Percentiles rank a stretch among this genome's conserved stretches.
phyloP scores from a whole-genome alignment of 2,329 filamentous ascomycete species.

The Fusarium kyushuense region DNA sequence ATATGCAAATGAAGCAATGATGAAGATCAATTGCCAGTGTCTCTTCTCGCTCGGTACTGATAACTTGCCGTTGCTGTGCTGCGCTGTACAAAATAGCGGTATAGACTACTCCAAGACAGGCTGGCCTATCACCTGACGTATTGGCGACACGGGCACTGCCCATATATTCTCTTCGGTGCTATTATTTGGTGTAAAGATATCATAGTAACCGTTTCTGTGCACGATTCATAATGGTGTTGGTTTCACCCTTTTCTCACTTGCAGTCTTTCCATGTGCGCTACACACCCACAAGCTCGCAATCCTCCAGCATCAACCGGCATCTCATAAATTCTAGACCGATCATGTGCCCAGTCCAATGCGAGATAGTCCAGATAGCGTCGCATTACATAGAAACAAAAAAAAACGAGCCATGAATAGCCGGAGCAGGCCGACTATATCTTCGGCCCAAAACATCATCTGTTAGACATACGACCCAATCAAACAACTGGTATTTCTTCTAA shows the following conservation, averaged over 20 bases:
- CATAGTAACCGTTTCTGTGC: neutral
- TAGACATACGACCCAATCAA: conserved; percentile 21
- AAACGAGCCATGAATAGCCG: conserved; percentile 34
- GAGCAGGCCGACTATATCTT: conserved; percentile 31
- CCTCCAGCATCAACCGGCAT: conserved; percentile 13
- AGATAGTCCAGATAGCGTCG: conserved; percentile 23
- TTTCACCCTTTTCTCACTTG: neutral
- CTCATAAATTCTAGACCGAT: conserved; percentile 28
- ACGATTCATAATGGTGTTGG: neutral
- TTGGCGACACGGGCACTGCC: conserved; percentile 15
- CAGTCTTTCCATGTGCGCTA: neutral
- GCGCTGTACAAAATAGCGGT: conserved; percentile 20
- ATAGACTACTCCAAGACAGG: conserved; percentile 26
- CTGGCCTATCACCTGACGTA: conserved; percentile 26
- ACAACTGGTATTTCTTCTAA: neutral
- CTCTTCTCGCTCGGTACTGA: conserved; percentile 6
- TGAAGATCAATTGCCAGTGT: conserved; percentile 21
- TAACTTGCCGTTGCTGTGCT: conserved; percentile 1
- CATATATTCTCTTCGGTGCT: conserved; percentile 8
- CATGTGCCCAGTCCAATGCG: conserved; percentile 24
- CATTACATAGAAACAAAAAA: conserved; percentile 13
- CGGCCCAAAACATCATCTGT: conserved; percentile 23
- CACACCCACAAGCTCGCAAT: conserved; percentile 14
- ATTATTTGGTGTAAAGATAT: conserved; percentile 19
- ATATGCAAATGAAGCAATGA: conserved; percentile 3